Evolutionary conservation across 2,329 filamentous ascomycete genomes (phyloP).

Genomic region (Claviceps africana): DNA sequence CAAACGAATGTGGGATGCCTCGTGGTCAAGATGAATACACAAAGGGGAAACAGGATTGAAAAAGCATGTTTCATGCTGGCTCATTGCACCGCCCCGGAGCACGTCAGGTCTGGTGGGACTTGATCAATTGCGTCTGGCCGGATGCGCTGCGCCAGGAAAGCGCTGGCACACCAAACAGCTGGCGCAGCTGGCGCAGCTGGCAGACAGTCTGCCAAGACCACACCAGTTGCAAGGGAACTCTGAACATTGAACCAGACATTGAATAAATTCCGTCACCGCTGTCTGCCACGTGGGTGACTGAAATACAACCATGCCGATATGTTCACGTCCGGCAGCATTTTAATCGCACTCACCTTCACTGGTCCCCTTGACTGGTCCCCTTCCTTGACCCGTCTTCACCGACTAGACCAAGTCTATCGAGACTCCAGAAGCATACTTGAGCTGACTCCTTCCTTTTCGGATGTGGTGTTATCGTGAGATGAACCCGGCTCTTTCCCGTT

Average conservation of each 20-base stretch:
- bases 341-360: background rate
- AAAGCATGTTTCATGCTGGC: background rate
- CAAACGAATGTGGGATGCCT: background rate
- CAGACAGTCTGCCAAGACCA: background rate
- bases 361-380: background rate
- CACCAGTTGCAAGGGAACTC: conserved; percentile 2
- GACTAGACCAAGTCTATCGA: background rate
- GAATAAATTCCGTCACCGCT: conserved; percentile 2
- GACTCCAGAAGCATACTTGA: background rate
- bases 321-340: background rate
- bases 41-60: background rate
- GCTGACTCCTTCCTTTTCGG: background rate
- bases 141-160: background rate
- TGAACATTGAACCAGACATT: background rate
- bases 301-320: background rate
- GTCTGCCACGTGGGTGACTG: conserved; percentile 2
- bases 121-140: background rate
- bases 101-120: background rate
- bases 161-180: background rate
- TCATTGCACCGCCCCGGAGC: background rate
- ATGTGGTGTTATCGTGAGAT: conserved; percentile 3
- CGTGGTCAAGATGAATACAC: background rate
- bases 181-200: background rate
- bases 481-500: conserved; percentile 4
- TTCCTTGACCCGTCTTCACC: background rate